A percentile compares a stretch with the other conserved stretches of the same genome.
phyloP scores from a whole-genome alignment of 306 rosid species.

The Abrus pulchellus region DNA sequence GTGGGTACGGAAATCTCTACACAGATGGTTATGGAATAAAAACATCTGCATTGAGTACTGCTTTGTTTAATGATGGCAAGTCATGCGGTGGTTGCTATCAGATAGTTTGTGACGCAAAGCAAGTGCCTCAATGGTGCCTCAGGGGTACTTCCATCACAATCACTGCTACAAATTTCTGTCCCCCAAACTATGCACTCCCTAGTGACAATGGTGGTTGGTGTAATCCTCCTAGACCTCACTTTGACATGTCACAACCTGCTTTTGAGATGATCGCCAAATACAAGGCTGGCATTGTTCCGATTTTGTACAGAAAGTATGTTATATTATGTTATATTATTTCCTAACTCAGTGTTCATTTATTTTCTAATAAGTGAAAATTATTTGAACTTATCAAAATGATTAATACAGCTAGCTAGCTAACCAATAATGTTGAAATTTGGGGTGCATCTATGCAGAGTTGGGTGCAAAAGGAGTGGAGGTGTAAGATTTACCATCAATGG shows the following conservation, averaged over 20 bases:
- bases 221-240: slow-evolving; percentile 73
- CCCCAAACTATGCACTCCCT: slow-evolving; percentile 64
- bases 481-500: slow-evolving; percentile 66
- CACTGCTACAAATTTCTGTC: slow-evolving; percentile 82
- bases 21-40: slow-evolving; percentile 65
- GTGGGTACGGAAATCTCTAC: slow-evolving; percentile 73
- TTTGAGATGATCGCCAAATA: slow-evolving; percentile 61
- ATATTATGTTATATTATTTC: neutral
- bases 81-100: slow-evolving; percentile 78
- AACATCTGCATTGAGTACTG: slow-evolving; percentile 76
- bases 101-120: slow-evolving; percentile 59
- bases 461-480: slow-evolving; percentile 63
- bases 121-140: slow-evolving; percentile 71
- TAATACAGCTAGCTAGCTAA: neutral
- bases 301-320: slow-evolving; percentile 58
- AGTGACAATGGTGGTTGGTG: slow-evolving; percentile 76
- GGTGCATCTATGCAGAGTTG: slow-evolving; percentile 52
- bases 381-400: neutral
- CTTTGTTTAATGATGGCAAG: slow-evolving; percentile 67
- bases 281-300: slow-evolving; percentile 68
- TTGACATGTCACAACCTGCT: slow-evolving; percentile 75
- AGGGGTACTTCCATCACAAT: slow-evolving; percentile 61
- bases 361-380: neutral
- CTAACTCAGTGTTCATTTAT: neutral
- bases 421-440: slow-evolving; percentile 4